Conservation (phyloP, 2,329 filamentous ascomycete species). For the Dactylellina haptotyla region DNA sequence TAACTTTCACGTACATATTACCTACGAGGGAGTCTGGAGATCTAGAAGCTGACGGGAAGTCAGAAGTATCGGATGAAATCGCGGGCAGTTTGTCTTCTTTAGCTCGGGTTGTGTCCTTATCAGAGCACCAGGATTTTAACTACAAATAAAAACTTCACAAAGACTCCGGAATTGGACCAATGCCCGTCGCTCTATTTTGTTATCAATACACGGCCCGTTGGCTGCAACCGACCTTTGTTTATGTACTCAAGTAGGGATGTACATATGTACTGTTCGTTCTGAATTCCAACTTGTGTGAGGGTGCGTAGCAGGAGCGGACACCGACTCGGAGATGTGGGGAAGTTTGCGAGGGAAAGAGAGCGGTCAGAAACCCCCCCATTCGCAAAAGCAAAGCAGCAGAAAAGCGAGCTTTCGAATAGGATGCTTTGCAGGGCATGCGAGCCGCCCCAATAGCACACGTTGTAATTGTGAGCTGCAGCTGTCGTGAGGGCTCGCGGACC, state of each 20-base stretch:
- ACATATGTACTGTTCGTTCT: no score
- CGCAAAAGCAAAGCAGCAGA: no score
- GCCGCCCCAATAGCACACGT: conserved; percentile 48
- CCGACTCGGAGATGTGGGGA: conserved; percentile 41
- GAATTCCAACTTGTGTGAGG: no score
- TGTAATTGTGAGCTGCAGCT: conserved; percentile 47
- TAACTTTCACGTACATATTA: conserved; percentile 24
- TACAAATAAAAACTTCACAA: conserved; percentile 52
- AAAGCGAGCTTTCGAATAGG: background rate
- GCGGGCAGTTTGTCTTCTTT: conserved; percentile 20
- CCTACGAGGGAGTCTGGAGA: background rate
- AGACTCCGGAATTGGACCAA: conserved; percentile 48
- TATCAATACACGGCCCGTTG: conserved; percentile 6
- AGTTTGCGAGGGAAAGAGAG: conserved; percentile 1
- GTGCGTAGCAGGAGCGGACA: background rate
- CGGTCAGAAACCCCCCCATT: no score
- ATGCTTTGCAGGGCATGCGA: conserved; percentile 31
- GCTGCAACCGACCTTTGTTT: background rate
- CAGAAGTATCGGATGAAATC: conserved; percentile 25
- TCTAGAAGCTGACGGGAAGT: background rate
- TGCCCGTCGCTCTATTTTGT: conserved; percentile 23
- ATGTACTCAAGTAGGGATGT: no score
- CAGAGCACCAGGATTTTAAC: conserved; percentile 27
- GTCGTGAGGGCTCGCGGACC: conserved; percentile 20
- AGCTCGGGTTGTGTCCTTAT: conserved; percentile 46